Evolutionary conservation across 331 rosid genomes (phyloP), one percentile per base, ranked within the genome.

Genomic region (Acacia pycnantha): DNA sequence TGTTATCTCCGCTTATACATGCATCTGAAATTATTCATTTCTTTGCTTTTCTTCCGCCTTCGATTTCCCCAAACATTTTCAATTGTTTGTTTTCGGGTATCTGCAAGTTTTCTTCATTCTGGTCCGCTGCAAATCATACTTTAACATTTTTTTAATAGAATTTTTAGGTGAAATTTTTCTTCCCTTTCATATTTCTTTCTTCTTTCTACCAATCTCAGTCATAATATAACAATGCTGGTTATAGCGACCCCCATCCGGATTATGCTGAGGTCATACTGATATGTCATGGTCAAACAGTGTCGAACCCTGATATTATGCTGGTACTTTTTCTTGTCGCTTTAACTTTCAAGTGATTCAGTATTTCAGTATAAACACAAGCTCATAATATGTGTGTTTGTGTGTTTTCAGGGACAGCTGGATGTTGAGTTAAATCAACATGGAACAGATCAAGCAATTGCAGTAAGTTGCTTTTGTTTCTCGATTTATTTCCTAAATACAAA

Each of bases 271-370:
- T 95, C 78, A 53, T 95, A 37, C 93, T 90, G 3, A 86, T 95
- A 4, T 95, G 98, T 77, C 98, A 95, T 40, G 98, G 98, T 37
- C 96, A 92, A 87, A 95, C 98, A 24, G 89, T 78, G 18, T 95
- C 98, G 98, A 93, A 93, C 77, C 84, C 84, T 26, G 88, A 78
- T 29, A 86, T 90, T 88, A 82, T 95, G 68, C 98, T 93, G 97
- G 98, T 91, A 15, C 21, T 64, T 56, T 53, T 7, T 9, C 19
- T 47, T 68, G 12, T 6, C 37, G 40, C 5, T 2, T 35, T 3
- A 3, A 35, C 40, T 35, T 35, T 35, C 5, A 35, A 35, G 47
- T 64, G 35, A 13, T 62, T 74, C 27, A 69, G 50, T 24, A 37
- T 19, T n/a, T n/a, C n/a, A n/a, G n/a, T n/a, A n/a, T n/a, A 53